phyloP scores from a whole-genome alignment of 2,329 filamentous ascomycete species.

The Alternaria solani region DNA sequence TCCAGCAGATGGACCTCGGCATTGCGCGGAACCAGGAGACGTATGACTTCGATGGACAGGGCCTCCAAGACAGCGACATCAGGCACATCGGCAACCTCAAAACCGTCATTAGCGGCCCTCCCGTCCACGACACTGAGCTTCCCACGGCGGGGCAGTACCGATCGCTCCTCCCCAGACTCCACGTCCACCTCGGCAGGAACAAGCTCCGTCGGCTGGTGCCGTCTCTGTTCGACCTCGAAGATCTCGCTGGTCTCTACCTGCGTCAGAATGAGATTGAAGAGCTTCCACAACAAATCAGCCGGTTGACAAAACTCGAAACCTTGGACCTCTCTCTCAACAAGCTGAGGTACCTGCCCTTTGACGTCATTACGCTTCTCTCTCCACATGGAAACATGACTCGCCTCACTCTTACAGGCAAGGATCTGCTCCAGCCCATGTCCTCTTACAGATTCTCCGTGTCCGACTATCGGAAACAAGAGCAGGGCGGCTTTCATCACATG shows the following conservation, averaged over 20 bases:
- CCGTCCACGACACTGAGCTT: conserved; percentile 34
- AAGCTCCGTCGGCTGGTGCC: conserved; percentile 28
- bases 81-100: conserved; percentile 35
- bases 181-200: conserved; percentile 36
- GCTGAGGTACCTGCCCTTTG: conserved; percentile 36
- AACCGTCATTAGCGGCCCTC: conserved; percentile 34
- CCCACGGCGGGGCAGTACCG: conserved; percentile 42
- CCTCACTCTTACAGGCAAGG: conserved; percentile 28
- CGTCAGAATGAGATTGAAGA: conserved; percentile 37
- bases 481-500: background rate
- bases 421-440: conserved; percentile 23
- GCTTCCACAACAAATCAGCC: conserved; percentile 37
- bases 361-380: conserved; percentile 32
- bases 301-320: conserved; percentile 26
- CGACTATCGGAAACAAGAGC: background rate
- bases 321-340: conserved; percentile 38
- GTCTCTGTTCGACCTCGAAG: conserved; percentile 35
- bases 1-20: conserved; percentile 17
- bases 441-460: conserved; percentile 2
- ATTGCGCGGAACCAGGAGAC: conserved; percentile 25
- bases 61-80: conserved; percentile 35
- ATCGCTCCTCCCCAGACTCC: conserved; percentile 39
- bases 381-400: conserved; percentile 23
- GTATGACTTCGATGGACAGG: conserved; percentile 24
- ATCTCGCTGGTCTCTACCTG: conserved; percentile 37